Evolutionary conservation across 176 grass and related monocot species (phyloP).

Genomic region (Zea mays): Zm-B73-REFERENCE-NAM-5.0 NC_050096.1:29235501-29236000

Average conservation of each 20-base stretch:
- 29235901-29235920: too few species aligned
- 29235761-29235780: not conserved
- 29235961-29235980: too few species aligned
- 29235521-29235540: not conserved
- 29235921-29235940: too few species aligned
- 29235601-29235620: not conserved
- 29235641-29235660: not conserved
- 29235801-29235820: not conserved
- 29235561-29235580: not conserved
- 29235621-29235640: not conserved
- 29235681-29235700: slow-evolving; percentile 1
- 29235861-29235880: not conserved
- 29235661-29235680: not conserved
- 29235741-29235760: not conserved
- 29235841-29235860: slow-evolving; percentile 10
- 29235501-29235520: not conserved
- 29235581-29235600: not conserved
- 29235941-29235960: too few species aligned
- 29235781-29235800: slow-evolving; percentile 17
- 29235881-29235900: too few species aligned
- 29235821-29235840: slow-evolving; percentile 14
- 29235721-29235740: slow-evolving; percentile 16
- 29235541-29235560: not conserved
- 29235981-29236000: too few species aligned
- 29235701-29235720: not conserved